phyloP scores from a whole-genome alignment of 202 grass and related monocot genomes.

The Dendrocalamus latiflorus region DNA sequence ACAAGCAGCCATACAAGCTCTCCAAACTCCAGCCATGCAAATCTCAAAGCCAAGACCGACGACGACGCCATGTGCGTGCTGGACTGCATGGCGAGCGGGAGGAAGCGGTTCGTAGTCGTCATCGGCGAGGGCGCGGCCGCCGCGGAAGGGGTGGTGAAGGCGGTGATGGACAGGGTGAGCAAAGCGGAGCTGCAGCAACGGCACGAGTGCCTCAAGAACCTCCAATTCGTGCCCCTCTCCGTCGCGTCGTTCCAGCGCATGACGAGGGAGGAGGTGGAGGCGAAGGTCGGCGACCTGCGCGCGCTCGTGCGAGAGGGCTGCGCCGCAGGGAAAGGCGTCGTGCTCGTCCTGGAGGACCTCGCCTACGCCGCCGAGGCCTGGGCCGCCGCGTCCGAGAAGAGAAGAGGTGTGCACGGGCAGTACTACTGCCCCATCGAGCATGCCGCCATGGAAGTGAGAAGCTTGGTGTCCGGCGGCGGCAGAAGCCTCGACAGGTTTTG shows the following conservation, averaged over 20 bases:
- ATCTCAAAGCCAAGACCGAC: neutral
- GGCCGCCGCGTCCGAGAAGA: constrained; percentile 30
- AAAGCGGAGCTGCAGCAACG: constrained; percentile 47
- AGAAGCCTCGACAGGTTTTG: constrained; percentile 41
- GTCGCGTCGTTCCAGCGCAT: constrained; percentile 42
- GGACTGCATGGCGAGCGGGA: constrained; percentile 44
- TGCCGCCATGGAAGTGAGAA: constrained; percentile 64
- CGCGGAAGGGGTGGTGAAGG: constrained; percentile 48
- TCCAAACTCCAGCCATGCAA: neutral
- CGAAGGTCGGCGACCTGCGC: constrained; percentile 49
- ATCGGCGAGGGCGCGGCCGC: constrained; percentile 46
- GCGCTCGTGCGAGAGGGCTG: constrained; percentile 54
- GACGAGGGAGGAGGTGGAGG: constrained; percentile 62
- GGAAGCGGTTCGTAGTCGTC: constrained; percentile 48
- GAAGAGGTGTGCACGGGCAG: neutral
- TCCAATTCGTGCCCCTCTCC: constrained; percentile 67
- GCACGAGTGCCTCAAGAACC: constrained; percentile 56
- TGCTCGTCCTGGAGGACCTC: constrained; percentile 73
- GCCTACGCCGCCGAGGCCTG: constrained; percentile 53
- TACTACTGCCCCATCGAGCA: constrained; percentile 80
- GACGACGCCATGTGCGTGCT: constrained; percentile 62
- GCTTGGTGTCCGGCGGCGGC: constrained; percentile 36
- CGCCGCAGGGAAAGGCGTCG: constrained; percentile 53
- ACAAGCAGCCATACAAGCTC: neutral
- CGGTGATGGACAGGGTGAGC: constrained; percentile 77